Conservation (phyloP, 2,329 filamentous ascomycete species). For the Byssochlamys sp. region DNA sequence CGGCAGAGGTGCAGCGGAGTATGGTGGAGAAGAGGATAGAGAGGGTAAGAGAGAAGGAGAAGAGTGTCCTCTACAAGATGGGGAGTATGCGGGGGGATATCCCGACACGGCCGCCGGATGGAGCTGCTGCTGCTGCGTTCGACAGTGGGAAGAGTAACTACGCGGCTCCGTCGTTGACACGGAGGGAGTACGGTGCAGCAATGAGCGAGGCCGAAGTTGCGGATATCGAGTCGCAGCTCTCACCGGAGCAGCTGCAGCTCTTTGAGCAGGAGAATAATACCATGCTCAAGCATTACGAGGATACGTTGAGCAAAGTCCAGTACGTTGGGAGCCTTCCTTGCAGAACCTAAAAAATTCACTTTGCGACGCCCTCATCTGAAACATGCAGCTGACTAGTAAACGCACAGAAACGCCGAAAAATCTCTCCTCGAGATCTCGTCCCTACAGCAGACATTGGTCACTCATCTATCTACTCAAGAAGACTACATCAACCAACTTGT, state of each 20-base stretch:
- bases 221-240: slow-evolving; percentile 52
- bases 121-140: slow-evolving; percentile 9
- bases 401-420: slow-evolving; percentile 67
- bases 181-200: slow-evolving; percentile 10
- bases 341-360: background rate
- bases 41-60: slow-evolving; percentile 79
- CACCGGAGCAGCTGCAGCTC: slow-evolving; percentile 76
- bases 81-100: slow-evolving; percentile 7
- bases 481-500: slow-evolving; percentile 85
- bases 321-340: slow-evolving; percentile 40
- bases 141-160: slow-evolving; percentile 8
- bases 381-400: background rate
- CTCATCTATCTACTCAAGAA: slow-evolving; percentile 74
- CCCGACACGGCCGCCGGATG: slow-evolving; percentile 4
- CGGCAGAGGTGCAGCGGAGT: slow-evolving; percentile 65
- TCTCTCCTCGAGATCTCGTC: slow-evolving; percentile 88
- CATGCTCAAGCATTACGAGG: slow-evolving; percentile 88
- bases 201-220: slow-evolving; percentile 25
- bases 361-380: too few relatives aligned
- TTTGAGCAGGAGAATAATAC: slow-evolving; percentile 89
- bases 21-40: slow-evolving; percentile 89
- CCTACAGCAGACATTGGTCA: slow-evolving; percentile 77
- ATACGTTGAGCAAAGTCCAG: slow-evolving; percentile 88
- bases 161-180: slow-evolving; percentile 14
- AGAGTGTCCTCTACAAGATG: slow-evolving; percentile 68